Evolutionary conservation across 1,284 basidiomycete genomes (phyloP).

Genomic region (Mycena citricolor): DNA sequence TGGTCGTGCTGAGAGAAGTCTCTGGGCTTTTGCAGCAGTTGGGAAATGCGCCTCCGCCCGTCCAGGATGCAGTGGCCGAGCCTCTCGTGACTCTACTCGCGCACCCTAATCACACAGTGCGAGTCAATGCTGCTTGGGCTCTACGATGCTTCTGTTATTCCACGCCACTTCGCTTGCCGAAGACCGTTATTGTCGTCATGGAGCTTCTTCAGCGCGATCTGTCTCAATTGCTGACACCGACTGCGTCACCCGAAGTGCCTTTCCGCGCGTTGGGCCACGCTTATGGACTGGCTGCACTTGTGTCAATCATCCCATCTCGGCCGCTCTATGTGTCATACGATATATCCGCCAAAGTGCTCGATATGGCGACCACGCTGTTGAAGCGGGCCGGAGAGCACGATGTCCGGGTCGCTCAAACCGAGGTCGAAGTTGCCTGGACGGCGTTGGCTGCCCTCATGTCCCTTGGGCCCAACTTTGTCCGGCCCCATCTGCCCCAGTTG

Average conservation of each 20-base stretch:
- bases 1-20: conserved; percentile 81
- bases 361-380: conserved; percentile 87
- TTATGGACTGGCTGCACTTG: conserved; percentile 84
- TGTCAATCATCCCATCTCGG: conserved; percentile 82
- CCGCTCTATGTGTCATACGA: conserved; percentile 96
- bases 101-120: conserved; percentile 86
- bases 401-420: conserved; percentile 76
- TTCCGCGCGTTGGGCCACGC: conserved; percentile 83
- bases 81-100: conserved; percentile 83
- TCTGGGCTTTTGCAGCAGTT: conserved; percentile 86
- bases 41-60: conserved; percentile 87
- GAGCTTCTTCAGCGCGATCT: conserved; percentile 87
- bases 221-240: conserved; percentile 62
- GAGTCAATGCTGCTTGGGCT: conserved; percentile 85
- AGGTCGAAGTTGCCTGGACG: conserved; percentile 95
- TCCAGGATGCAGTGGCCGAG: conserved; percentile 87
- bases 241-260: conserved; percentile 72
- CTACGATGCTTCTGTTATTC: conserved; percentile 89
- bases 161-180: conserved; percentile 82
- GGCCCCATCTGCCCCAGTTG: conserved; percentile 88
- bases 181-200: conserved; percentile 71
- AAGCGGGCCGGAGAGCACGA: conserved; percentile 93
- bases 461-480: conserved; percentile 91
- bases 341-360: conserved; percentile 86
- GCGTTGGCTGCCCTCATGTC: conserved; percentile 89